Conservation (phyloP, 2,329 filamentous ascomycete species). For the Macroventuria anomochaeta region DNA sequence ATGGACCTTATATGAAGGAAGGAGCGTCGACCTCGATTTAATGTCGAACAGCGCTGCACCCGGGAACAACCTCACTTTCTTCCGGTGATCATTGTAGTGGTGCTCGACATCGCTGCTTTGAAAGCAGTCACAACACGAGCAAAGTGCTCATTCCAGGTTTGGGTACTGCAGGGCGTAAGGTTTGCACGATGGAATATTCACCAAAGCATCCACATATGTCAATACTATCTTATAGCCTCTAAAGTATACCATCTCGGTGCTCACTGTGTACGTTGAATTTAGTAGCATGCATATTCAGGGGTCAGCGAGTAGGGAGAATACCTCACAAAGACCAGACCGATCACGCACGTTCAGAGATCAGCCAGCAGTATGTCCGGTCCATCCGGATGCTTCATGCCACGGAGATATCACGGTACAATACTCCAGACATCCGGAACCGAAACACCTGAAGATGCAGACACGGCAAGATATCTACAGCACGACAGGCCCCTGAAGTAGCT, state of each 20-base stretch:
- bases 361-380: background rate
- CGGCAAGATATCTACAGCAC: conserved; percentile 10
- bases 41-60: background rate
- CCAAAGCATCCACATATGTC: background rate
- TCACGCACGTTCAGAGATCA: background rate
- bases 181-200: background rate
- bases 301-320: background rate
- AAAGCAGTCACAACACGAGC: background rate
- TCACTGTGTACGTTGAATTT: background rate
- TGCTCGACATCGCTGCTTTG: background rate
- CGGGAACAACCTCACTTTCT: background rate
- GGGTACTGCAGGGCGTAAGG: background rate
- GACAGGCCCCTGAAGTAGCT: conserved; percentile 5
- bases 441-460: conserved; percentile 1
- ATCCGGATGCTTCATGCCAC: background rate
- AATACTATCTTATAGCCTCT: background rate
- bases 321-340: background rate
- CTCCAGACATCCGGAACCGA: background rate
- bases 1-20: too few relatives aligned
- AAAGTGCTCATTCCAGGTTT: background rate
- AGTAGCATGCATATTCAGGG: background rate
- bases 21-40: too few relatives aligned
- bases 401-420: background rate
- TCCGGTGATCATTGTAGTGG: background rate
- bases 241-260: background rate